Percentiles rank a stretch among this genome's conserved stretches.
Evolutionary conservation across 306 rosid species (phyloP).

Genomic region (Cicer chorassanicum): DNA sequence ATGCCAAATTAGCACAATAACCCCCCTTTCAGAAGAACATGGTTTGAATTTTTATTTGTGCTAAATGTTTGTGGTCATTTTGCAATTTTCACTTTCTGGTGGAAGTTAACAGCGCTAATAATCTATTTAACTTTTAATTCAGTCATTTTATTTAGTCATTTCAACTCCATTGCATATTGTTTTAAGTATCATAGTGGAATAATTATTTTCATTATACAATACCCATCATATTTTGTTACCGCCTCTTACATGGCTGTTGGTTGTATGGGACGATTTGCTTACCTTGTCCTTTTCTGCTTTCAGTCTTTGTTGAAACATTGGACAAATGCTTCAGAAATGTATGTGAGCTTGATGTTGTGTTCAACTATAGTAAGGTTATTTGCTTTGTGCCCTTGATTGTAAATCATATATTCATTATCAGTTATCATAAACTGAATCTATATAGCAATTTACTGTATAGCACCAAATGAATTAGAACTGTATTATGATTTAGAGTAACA

Average conservation of each 20-base stretch:
- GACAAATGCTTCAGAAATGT: slow-evolving; percentile 98
- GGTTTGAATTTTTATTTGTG: background rate
- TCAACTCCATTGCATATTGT: slow-evolving; percentile 28
- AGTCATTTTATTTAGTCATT: slow-evolving; percentile 29
- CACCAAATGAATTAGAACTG: slow-evolving; percentile 36
- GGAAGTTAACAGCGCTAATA: slow-evolving; percentile 3
- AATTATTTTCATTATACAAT: slow-evolving; percentile 26
- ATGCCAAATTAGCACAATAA: background rate
- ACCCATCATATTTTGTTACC: slow-evolving; percentile 31
- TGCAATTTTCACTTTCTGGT: background rate
- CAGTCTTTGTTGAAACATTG: slow-evolving; percentile 97
- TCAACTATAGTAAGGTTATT: slow-evolving; percentile 88
- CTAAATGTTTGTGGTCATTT: background rate
- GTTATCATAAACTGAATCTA: slow-evolving; percentile 9
- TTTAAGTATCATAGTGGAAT: background rate
- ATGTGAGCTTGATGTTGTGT: slow-evolving; percentile 91
- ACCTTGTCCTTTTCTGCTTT: slow-evolving; percentile 44
- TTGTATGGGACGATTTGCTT: slow-evolving; percentile 39
- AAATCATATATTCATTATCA: slow-evolving; percentile 36
- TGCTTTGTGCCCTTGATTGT: slow-evolving; percentile 32
- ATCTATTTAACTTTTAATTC: slow-evolving; percentile 19
- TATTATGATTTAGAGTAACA: slow-evolving; percentile 12
- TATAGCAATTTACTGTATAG: background rate
- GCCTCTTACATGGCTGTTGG: slow-evolving; percentile 22
- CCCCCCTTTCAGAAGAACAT: background rate